These are phyloP conservation scores for Ogataea thermomethanolica DNA, from an alignment of 805 yeast genomes.

Conservation along the genomic window DNA sequence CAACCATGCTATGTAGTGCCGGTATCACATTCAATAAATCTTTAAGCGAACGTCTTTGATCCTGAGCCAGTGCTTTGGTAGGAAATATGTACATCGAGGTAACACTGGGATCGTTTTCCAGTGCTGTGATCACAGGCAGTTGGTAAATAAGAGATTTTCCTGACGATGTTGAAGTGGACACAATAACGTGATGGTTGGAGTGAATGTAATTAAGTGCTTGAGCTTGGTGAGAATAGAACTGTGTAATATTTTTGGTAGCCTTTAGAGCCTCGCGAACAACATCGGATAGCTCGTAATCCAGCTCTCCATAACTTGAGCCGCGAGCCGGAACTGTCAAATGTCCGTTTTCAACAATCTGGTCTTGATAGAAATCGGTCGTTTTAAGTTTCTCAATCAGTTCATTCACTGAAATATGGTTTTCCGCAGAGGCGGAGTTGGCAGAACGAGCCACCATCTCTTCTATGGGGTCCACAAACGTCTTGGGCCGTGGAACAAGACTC, in stretches of 20 bases:
- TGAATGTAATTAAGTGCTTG: conserved; percentile 63
- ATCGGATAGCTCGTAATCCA: conserved; percentile 46
- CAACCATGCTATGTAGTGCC: conserved; percentile 41
- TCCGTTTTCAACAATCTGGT: conserved; percentile 58
- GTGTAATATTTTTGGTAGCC: conserved; percentile 43
- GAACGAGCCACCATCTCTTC: conserved; percentile 46
- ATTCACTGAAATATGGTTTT: conserved; percentile 35
- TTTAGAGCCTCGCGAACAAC: conserved; percentile 51
- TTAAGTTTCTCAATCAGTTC: conserved; percentile 49
- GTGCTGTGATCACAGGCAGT: conserved; percentile 64
- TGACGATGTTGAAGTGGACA: conserved; percentile 93
- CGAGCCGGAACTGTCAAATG: conserved; percentile 42
- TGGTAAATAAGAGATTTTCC: conserved; percentile 95
- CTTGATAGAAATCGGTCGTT: conserved; percentile 47
- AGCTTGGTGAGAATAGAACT: conserved; percentile 78
- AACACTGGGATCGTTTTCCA: conserved; percentile 39
- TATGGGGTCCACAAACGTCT: conserved; percentile 57
- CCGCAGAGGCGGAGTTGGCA: conserved; percentile 11
- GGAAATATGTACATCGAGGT: conserved; percentile 91
- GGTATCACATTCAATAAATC: conserved; percentile 53
- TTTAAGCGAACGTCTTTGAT: conserved; percentile 79
- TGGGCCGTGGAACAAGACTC: conserved; percentile 44
- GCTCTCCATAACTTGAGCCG: conserved; percentile 41
- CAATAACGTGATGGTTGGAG: conserved; percentile 64
- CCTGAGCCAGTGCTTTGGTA: conserved; percentile 96